Conservation (phyloP, 768 basidiomycete genomes). For the Rhodotorula diobovata region DNA sequence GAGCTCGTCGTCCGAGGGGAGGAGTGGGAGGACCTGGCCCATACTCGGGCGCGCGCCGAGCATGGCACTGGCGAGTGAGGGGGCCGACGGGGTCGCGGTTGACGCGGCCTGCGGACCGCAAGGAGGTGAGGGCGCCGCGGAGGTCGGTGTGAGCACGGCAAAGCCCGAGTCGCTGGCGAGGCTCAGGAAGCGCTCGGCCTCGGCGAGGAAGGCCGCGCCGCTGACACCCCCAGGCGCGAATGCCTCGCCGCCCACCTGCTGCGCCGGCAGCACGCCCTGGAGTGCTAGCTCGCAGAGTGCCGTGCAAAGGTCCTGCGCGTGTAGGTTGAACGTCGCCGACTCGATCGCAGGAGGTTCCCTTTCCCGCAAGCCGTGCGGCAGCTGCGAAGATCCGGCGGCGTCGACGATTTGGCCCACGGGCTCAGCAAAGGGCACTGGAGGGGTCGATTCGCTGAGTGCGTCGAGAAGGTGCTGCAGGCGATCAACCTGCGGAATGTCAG, state of each 20-base stretch:
- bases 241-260: conserved; percentile 4
- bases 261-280: conserved; percentile 5
- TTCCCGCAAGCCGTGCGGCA: no score
- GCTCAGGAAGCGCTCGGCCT: conserved; percentile 12
- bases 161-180: background rate
- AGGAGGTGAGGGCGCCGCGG: background rate
- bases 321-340: conserved; percentile 10
- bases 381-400: no score
- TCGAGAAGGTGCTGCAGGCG: conserved; percentile 26
- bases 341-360: background rate
- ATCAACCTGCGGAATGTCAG: conserved; percentile 4
- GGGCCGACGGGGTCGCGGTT: background rate
- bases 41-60: background rate
- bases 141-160: conserved; percentile 10
- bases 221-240: background rate
- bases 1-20: conserved; percentile 5
- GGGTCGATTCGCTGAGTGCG: background rate
- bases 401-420: background rate
- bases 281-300: conserved; percentile 23
- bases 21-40: conserved; percentile 5
- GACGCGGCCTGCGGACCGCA: background rate
- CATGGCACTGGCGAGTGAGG: background rate
- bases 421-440: background rate
- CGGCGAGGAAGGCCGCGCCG: conserved; percentile 18
- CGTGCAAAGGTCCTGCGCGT: conserved; percentile 16